A percentile compares a stretch with the other conserved stretches of the same genome.
phyloP scores from a whole-genome alignment of 768 basidiomycete species.

The Solioccasus polychromus region DNA sequence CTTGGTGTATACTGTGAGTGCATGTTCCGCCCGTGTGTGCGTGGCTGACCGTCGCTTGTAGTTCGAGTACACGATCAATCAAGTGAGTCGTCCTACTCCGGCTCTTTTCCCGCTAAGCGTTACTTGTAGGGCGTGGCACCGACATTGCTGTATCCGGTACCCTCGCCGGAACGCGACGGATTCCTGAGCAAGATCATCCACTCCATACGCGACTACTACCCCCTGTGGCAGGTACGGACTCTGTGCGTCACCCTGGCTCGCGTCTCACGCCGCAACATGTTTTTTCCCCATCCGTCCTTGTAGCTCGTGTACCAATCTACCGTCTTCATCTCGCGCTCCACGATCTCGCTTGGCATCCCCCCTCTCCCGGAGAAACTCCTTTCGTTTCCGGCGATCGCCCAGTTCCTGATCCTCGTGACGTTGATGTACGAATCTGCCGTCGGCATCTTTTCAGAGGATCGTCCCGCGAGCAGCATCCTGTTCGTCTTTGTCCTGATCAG shows the following conservation, averaged over 20 bases:
- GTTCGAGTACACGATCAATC: slow-evolving; percentile 93
- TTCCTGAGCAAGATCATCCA: slow-evolving; percentile 77
- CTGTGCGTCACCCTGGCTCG: neutral
- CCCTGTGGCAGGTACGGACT: slow-evolving; percentile 78
- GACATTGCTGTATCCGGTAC: slow-evolving; percentile 85
- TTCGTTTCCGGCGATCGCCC: slow-evolving; percentile 71
- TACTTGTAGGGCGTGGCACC: slow-evolving; percentile 74
- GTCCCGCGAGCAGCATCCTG: slow-evolving; percentile 47
- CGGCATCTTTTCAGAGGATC: slow-evolving; percentile 55
- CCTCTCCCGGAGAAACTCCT: slow-evolving; percentile 70
- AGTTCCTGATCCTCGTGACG: slow-evolving; percentile 58
- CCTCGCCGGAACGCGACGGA: slow-evolving; percentile 54
- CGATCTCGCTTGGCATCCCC: slow-evolving; percentile 81
- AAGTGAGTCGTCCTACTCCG: slow-evolving; percentile 39
- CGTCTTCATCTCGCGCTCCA: slow-evolving; percentile 91
- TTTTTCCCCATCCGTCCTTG: neutral
- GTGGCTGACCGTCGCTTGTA: slow-evolving; percentile 33
- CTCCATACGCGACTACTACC: slow-evolving; percentile 88
- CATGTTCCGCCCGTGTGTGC: neutral
- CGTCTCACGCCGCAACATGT: slow-evolving; percentile 1
- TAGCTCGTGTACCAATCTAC: slow-evolving; percentile 86
- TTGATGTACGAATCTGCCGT: slow-evolving; percentile 66
- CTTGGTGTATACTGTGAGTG: slow-evolving; percentile 58
- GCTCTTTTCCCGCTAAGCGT: neutral
- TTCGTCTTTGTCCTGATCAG: slow-evolving; percentile 77